Conservation (phyloP, 176 grass and related monocot genomes). For the Thalia dealbata region DNA sequence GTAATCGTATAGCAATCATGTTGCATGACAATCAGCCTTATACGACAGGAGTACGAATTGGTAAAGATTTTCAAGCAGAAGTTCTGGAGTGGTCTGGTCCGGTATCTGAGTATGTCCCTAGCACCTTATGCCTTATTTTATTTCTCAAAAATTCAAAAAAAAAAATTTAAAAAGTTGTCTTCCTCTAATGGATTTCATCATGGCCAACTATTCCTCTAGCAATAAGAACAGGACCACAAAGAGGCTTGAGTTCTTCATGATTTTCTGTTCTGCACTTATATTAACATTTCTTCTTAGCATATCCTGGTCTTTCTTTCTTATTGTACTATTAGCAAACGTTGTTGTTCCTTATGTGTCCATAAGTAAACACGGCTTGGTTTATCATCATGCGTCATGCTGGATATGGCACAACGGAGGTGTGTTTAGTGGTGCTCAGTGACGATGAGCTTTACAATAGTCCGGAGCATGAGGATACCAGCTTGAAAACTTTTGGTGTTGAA, state of each 20-base stretch:
- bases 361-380: not conserved
- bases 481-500: not conserved
- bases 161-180: constrained; percentile 11
- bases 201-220: not conserved
- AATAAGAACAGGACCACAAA: not conserved
- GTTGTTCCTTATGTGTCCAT: not conserved
- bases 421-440: not conserved
- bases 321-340: not conserved
- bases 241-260: not conserved
- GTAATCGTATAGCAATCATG: constrained; percentile 52
- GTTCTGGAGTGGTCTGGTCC: constrained; percentile 69
- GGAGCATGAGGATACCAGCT: too few relatives aligned
- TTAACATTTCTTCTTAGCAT: too few relatives aligned
- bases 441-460: too few relatives aligned
- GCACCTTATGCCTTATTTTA: constrained; percentile 17
- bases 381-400: not conserved
- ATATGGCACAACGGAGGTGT: not conserved
- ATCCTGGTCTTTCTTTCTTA: not conserved
- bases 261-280: not conserved
- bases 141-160: not conserved
- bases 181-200: not conserved
- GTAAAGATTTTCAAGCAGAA: constrained; percentile 71
- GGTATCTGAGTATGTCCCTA: constrained; percentile 34
- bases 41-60: constrained; percentile 54
- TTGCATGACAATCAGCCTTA: constrained; percentile 45